phyloP scores from a whole-genome alignment of 2,329 filamentous ascomycete genomes.

The Pseudofabraea citricarpa region DNA sequence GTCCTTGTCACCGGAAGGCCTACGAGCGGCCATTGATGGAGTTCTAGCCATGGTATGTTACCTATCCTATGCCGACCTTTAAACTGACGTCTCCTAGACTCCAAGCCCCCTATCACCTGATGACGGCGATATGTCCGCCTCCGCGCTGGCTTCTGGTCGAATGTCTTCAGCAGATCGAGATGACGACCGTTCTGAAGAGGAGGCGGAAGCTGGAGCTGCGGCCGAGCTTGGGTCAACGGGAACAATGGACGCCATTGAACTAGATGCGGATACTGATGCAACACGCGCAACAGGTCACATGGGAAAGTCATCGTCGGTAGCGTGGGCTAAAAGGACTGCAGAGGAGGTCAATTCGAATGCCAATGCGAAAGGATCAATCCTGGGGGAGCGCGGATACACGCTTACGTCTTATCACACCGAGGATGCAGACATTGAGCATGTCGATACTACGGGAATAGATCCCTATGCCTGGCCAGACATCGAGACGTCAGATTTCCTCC shows the following conservation, averaged over 20 bases:
- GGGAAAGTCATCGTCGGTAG: conserved; percentile 18
- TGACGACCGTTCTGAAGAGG: conserved; percentile 5
- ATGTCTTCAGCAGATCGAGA: conserved; percentile 5
- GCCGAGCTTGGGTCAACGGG: conserved; percentile 22
- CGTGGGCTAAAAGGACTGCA: conserved; percentile 17
- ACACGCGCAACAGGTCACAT: conserved; percentile 16
- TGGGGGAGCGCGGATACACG: conserved; percentile 4
- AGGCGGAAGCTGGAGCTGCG: conserved; percentile 8
- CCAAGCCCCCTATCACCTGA: conserved; percentile 4
- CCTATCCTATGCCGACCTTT: not conserved
- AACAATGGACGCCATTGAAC: conserved; percentile 17
- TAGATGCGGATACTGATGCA: conserved; percentile 19
- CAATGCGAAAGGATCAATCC: not conserved
- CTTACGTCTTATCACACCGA: conserved; percentile 19
- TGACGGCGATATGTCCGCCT: not conserved
- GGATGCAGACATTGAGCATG: conserved; percentile 15
- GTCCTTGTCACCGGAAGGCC: conserved; percentile 11
- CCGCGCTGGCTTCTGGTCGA: not conserved
- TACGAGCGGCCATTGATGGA: conserved; percentile 14
- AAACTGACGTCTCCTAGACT: conserved; percentile 5
- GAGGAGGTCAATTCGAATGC: conserved; percentile 7
- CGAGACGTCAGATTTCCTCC: conserved; percentile 8
- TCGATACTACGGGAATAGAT: conserved; percentile 13
- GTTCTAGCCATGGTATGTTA: conserved; percentile 17
- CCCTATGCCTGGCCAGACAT: conserved; percentile 16